Conservation (phyloP, 441 rosid genomes). For the Pelargonium fulgidum region DNA sequence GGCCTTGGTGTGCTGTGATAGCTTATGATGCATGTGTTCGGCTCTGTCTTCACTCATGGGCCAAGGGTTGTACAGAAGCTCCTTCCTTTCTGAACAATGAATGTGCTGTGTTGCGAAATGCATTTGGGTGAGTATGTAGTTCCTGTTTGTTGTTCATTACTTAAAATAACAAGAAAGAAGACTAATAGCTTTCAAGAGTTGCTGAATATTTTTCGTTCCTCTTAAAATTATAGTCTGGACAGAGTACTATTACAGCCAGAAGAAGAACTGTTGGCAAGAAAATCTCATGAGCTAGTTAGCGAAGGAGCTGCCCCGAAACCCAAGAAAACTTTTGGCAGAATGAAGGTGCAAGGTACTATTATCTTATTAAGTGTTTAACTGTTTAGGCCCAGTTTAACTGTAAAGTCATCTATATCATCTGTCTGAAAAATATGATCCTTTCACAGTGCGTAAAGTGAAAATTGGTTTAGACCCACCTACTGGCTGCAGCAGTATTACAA, state of each 20-base stretch:
- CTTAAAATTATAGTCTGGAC: slow-evolving; percentile 46
- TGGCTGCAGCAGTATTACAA: slow-evolving; percentile 68
- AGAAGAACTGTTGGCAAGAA: slow-evolving; percentile 75
- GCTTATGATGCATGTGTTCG: slow-evolving; percentile 97
- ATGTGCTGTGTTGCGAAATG: slow-evolving; percentile 74
- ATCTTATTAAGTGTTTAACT: slow-evolving; percentile 18
- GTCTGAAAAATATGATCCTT: slow-evolving; percentile 21
- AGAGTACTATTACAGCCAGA: slow-evolving; percentile 85
- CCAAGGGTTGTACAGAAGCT: slow-evolving; percentile 95
- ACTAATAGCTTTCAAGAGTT: background rate
- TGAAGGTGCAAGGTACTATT: slow-evolving; percentile 84
- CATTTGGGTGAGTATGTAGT: slow-evolving; percentile 63
- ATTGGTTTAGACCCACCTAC: slow-evolving; percentile 68
- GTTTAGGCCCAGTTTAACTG: slow-evolving; percentile 9
- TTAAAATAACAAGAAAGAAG: background rate
- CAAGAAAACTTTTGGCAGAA: slow-evolving; percentile 78
- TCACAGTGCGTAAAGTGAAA: slow-evolving; percentile 81
- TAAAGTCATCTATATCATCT: background rate
- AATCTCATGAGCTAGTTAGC: slow-evolving; percentile 49
- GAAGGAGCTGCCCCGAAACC: slow-evolving; percentile 72
- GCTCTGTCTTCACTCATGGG: slow-evolving; percentile 98
- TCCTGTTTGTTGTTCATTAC: background rate
- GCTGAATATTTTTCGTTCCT: slow-evolving; percentile 14
- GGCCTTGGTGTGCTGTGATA: slow-evolving; percentile 96
- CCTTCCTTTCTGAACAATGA: slow-evolving; percentile 92